Percentiles rank a stretch among this genome's conserved stretches.
Evolutionary conservation across 345 rosid species (phyloP).

Genomic region (Arabis hirsuta): DNA sequence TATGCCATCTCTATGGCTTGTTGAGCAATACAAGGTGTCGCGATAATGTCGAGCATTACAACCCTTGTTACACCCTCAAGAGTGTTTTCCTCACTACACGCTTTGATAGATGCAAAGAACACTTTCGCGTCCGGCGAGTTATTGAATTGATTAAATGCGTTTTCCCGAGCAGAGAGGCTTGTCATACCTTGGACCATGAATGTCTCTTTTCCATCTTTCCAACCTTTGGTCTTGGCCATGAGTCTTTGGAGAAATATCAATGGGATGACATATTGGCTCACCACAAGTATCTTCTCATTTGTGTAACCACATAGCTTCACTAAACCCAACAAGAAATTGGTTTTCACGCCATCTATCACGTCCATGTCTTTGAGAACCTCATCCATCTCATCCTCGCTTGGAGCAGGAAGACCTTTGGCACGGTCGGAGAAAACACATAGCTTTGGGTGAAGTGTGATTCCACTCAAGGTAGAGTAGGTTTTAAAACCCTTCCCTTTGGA

Average conservation of each 20-base stretch:
- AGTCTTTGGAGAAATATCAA: constrained; percentile 64
- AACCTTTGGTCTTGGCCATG: constrained; percentile 50
- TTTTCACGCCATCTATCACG: constrained; percentile 58
- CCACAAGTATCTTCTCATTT: constrained; percentile 71
- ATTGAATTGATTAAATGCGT: constrained; percentile 60
- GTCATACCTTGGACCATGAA: constrained; percentile 65
- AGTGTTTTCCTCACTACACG: constrained; percentile 72
- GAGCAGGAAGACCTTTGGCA: not conserved
- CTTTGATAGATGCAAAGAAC: constrained; percentile 73
- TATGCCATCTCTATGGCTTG: constrained; percentile 74
- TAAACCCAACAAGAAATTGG: constrained; percentile 60
- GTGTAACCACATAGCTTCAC: constrained; percentile 53
- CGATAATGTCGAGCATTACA: constrained; percentile 58
- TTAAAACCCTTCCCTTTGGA: constrained; percentile 49
- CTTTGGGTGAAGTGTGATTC: constrained; percentile 59
- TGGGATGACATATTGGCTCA: constrained; percentile 70
- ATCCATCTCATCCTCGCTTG: constrained; percentile 57
- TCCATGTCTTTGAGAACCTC: constrained; percentile 49
- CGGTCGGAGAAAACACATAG: constrained; percentile 31
- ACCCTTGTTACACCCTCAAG: constrained; percentile 73
- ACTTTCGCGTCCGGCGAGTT: constrained; percentile 60
- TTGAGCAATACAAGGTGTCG: constrained; percentile 68
- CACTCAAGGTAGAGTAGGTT: not conserved
- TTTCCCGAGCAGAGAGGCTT: constrained; percentile 52
- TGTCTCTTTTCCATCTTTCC: constrained; percentile 58